These are phyloP conservation scores for Lobulomyces angularis DNA, from an alignment of 192 early-diverging fungal species.

Conservation along the genomic window DNA sequence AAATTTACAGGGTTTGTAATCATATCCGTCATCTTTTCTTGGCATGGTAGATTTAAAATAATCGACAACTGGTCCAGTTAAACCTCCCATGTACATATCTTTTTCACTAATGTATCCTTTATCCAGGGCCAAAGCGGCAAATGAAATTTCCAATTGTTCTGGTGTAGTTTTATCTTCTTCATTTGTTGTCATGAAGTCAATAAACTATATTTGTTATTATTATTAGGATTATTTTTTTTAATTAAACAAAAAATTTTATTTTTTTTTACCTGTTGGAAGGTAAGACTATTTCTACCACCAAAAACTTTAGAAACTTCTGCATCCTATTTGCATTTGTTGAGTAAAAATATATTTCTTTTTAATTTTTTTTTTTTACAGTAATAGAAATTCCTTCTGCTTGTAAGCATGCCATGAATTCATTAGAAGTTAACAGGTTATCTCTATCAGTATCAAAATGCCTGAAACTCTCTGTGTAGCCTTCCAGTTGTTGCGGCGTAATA, in stretches of 20 bases:
- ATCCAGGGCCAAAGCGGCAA: conserved; percentile 72
- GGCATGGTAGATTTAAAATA: conserved; percentile 69
- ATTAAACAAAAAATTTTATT: background rate
- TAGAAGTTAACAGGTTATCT: conserved; percentile 33
- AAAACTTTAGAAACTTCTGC: conserved; percentile 55
- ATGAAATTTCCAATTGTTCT: conserved; percentile 74
- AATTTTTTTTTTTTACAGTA: background rate
- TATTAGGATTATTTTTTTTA: conserved; percentile 7
- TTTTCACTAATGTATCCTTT: conserved; percentile 77
- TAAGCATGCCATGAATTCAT: conserved; percentile 79
- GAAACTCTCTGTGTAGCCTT: conserved; percentile 75
- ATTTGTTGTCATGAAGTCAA: conserved; percentile 68
- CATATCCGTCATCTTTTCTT: conserved; percentile 52
- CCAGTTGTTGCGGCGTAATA: conserved; percentile 80
- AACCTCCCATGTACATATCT: conserved; percentile 66
- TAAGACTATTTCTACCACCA: conserved; percentile 49
- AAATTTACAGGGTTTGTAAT: too few relatives aligned
- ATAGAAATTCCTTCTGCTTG: conserved; percentile 28
- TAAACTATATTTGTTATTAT: conserved; percentile 39
- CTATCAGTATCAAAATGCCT: conserved; percentile 82
- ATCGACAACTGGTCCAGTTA: conserved; percentile 60
- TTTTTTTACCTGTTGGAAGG: conserved; percentile 66
- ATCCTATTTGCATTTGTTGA: conserved; percentile 32
- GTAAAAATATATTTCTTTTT: background rate
- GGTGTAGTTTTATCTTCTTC: conserved; percentile 81